Evolutionary conservation across 805 yeast species (phyloP).

Genomic region (Candida boleticola): DNA sequence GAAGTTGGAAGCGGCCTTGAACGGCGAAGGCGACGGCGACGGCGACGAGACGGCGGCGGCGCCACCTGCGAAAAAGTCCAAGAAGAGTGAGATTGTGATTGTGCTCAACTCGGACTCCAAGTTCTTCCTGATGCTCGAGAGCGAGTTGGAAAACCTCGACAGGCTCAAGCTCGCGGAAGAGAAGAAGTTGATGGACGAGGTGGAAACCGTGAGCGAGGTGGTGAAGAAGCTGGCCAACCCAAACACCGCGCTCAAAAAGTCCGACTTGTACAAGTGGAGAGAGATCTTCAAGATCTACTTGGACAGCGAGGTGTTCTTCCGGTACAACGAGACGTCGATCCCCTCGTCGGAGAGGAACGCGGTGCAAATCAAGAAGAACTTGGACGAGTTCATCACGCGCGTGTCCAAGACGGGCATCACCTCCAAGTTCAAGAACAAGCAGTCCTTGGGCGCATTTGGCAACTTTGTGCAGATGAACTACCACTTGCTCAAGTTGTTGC

Average conservation of each 20-base stretch:
- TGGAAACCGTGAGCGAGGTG: slow-evolving; percentile 39
- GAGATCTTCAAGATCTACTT: slow-evolving; percentile 62
- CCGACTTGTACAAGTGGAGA: slow-evolving; percentile 69
- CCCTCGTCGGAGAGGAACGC: slow-evolving; percentile 45
- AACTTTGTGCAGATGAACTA: slow-evolving; percentile 53
- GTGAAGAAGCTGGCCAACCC: slow-evolving; percentile 43
- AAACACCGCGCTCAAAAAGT: slow-evolving; percentile 19
- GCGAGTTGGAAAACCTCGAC: slow-evolving; percentile 52
- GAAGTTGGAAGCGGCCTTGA: slow-evolving; percentile 1
- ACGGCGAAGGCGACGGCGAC: slow-evolving; percentile 10
- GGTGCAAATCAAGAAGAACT: slow-evolving; percentile 45
- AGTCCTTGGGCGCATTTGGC: slow-evolving; percentile 43
- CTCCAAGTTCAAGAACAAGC: slow-evolving; percentile 45
- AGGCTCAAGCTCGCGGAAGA: slow-evolving; percentile 44
- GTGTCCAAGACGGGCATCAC: slow-evolving; percentile 37
- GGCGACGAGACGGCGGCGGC: slow-evolving; percentile 6
- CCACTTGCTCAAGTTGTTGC: slow-evolving; percentile 53
- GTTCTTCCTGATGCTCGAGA: slow-evolving; percentile 57
- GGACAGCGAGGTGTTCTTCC: slow-evolving; percentile 65
- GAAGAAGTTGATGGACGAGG: slow-evolving; percentile 37
- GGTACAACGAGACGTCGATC: slow-evolving; percentile 41
- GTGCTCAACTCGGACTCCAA: slow-evolving; percentile 53
- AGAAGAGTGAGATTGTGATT: slow-evolving; percentile 37
- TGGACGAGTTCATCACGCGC: slow-evolving; percentile 38
- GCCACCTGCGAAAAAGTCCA: slow-evolving; percentile 6